Base-by-base conservation (phyloP, 1,139 yeast genomes). In the Suhomyces coccinellae region DNA sequence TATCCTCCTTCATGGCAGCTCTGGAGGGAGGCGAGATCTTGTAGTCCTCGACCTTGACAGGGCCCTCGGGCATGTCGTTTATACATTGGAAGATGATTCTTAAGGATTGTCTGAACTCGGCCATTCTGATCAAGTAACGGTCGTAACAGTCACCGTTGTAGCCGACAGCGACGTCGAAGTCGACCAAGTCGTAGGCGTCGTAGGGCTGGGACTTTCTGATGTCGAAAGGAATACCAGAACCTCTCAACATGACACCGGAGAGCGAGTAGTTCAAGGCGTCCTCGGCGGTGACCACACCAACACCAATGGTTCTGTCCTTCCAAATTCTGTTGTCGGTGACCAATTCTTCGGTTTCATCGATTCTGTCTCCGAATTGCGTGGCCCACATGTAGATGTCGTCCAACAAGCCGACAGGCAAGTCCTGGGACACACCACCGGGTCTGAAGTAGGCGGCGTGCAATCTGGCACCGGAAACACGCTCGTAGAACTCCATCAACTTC, bases 311-410 rank as follows among this genome's bases (percentile, higher is more conserved):
- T 76, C 96, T 84, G 63, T 86, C 86, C 70, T 85, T 86, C 96
- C 96, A 88, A 69, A 88, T 88, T 73, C 96, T 85, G 71, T 88
- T 88, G 65, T 87, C 96, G 43, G 96, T 87, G 54, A 86, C 79
- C 71, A 88, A 79, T 69, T 88, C 96, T 73, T 88, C 96, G 51
- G 86, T 83, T 69, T 88, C 96, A 67, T 88, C 96, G 57, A 88
- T 70, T 74, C 96, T 83, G 72, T 88, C 96, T 64, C 96, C 96
- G 57, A 88, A 88, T 73, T 88, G 96, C 32, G 96, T 88, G 46
- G 96, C 96, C 96, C 96, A 88, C 93, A 87, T 87, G 71, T 86
- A 88, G 58, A 88, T 88, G 63, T 88, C 96, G 66, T 88, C 96
- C 58, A 88, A 77, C 61, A 88, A 69, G 42, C 96, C 96, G 31